Percentiles rank a stretch among this genome's conserved stretches.
Conservation (phyloP, 2,329 filamentous ascomycete species). For the Diaporthe ampelina region DNA sequence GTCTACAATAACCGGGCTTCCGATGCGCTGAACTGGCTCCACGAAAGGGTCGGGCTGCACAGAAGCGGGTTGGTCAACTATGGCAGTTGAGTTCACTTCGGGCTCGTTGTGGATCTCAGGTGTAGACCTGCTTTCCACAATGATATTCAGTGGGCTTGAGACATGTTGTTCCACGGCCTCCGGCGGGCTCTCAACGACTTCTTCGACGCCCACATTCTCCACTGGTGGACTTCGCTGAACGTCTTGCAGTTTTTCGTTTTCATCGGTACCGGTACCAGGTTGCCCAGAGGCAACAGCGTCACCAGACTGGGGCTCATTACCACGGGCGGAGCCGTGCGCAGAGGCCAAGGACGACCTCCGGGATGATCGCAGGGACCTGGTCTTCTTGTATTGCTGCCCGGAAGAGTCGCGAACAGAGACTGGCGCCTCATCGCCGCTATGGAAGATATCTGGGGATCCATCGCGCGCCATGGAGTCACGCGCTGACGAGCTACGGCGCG, state of each 20-base stretch:
- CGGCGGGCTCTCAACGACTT: not conserved
- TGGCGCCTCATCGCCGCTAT: conserved; percentile 6
- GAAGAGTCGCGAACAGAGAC: conserved; percentile 27
- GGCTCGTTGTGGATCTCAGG: not conserved
- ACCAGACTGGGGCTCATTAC: not conserved
- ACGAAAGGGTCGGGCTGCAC: not conserved
- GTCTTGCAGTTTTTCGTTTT: not conserved
- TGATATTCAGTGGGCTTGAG: not conserved
- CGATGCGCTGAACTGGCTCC: not conserved
- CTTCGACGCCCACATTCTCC: not conserved
- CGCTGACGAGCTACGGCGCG: conserved; percentile 14
- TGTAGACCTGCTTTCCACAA: not conserved
- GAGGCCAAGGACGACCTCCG: conserved; percentile 28
- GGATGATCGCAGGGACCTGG: conserved; percentile 19
- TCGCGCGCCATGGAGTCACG: not conserved
- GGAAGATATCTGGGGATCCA: conserved; percentile 10
- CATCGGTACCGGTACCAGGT: not conserved
- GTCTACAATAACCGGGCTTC: not conserved
- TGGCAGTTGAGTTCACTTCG: not conserved
- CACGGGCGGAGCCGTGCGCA: conserved; percentile 4
- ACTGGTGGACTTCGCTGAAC: not conserved
- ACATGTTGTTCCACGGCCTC: conserved; percentile 1
- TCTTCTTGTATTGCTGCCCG: conserved; percentile 40
- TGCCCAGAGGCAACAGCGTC: conserved; percentile 12
- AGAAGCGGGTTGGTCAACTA: conserved; percentile 7